Percentiles rank a stretch among this genome's conserved stretches.
phyloP scores from a whole-genome alignment of 73 alveolate genomes.

The Durusdinium trenchii region DNA sequence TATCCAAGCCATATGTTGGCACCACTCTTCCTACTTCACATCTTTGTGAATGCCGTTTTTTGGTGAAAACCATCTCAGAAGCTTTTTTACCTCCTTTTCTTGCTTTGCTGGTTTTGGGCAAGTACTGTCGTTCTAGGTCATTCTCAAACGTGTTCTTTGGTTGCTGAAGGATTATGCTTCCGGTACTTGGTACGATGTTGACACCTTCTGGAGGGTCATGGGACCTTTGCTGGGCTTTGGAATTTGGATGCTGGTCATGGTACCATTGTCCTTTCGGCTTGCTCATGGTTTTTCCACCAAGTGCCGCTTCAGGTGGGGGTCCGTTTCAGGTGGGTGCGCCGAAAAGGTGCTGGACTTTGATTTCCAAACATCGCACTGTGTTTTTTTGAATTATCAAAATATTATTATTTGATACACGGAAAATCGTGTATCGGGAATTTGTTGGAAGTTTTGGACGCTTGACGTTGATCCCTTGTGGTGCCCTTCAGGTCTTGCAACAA shows the following conservation, averaged over 20 bases:
- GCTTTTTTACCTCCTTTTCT: too few species aligned
- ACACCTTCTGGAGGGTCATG: slow-evolving; percentile 27
- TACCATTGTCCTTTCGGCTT: background rate
- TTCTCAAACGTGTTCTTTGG: background rate
- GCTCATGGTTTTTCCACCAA: background rate
- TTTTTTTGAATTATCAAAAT: too few species aligned
- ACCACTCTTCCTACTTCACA: slow-evolving; percentile 35
- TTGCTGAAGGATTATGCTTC: slow-evolving; percentile 24
- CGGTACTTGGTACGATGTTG: slow-evolving; percentile 39
- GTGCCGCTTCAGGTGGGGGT: slow-evolving; percentile 3
- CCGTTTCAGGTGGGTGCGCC: too few species aligned
- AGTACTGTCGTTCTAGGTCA: background rate
- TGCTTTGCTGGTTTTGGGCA: background rate
- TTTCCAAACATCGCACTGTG: too few species aligned
- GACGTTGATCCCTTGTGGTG: too few species aligned
- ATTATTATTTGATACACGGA: too few species aligned
- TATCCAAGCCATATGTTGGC: slow-evolving; percentile 27
- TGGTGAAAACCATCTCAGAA: background rate
- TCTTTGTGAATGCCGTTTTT: background rate
- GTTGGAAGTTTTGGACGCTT: too few species aligned
- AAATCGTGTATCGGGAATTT: too few species aligned
- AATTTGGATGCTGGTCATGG: slow-evolving; percentile 51
- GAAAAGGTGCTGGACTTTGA: too few species aligned
- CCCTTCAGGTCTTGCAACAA: background rate
- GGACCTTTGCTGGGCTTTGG: slow-evolving; percentile 73